A percentile compares a stretch with the other conserved stretches of the same genome.
Conservation (phyloP, 2,329 filamentous ascomycete species). For the Hyphodiscus sp. region DNA sequence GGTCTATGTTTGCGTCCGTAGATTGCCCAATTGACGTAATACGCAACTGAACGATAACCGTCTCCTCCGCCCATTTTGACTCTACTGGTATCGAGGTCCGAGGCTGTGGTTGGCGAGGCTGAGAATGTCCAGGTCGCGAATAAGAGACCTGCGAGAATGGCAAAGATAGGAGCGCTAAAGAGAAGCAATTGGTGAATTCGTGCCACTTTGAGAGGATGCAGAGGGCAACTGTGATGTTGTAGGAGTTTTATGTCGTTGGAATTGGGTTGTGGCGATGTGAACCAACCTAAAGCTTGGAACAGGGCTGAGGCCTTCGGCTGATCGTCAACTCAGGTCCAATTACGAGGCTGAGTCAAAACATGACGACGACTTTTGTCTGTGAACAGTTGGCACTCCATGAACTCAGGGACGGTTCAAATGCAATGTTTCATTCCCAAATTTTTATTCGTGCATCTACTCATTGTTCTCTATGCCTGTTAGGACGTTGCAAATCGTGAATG, state of each 20-base stretch:
- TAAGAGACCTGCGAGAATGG: conserved; percentile 15
- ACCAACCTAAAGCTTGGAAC: background rate
- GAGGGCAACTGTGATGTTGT: background rate
- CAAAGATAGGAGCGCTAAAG: conserved; percentile 13
- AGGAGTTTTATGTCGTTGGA: conserved; percentile 1
- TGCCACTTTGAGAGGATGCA: conserved; percentile 18
- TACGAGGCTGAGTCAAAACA: conserved; percentile 15
- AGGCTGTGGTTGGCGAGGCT: conserved; percentile 6
- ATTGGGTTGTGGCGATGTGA: conserved; percentile 10
- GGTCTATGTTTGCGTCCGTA: conserved; percentile 83
- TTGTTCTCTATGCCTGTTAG: background rate
- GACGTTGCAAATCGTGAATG: background rate
- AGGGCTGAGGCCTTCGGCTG: background rate
- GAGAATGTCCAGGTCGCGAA: conserved; percentile 13
- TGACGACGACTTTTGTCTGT: conserved; percentile 9
- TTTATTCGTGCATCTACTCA: conserved; percentile 1
- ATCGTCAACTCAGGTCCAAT: conserved; percentile 10
- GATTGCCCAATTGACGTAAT: conserved; percentile 53
- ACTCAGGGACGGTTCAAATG: background rate
- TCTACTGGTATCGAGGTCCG: conserved; percentile 1
- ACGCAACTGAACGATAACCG: conserved; percentile 47
- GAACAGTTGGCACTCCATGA: conserved; percentile 1
- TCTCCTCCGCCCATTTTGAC: conserved; percentile 25
- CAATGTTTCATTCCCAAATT: background rate
- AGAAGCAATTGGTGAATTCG: conserved; percentile 10